Conservation (phyloP, 2,329 filamentous ascomycete species). For the Stagonosporopsis cucurbitacearum region DNA sequence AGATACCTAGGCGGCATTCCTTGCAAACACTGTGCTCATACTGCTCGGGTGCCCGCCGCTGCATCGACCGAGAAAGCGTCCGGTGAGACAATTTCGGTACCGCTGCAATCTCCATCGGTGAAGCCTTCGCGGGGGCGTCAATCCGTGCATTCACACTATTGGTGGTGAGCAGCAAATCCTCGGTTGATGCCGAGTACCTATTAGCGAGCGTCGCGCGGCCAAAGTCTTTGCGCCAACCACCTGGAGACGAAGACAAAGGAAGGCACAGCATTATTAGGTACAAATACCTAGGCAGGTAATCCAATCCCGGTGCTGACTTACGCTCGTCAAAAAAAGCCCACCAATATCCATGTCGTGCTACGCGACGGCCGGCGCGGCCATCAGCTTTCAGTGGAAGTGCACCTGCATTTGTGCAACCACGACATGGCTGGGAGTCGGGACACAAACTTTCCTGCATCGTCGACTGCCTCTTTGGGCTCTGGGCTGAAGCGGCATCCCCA, state of each 20-base stretch:
- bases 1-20: neutral
- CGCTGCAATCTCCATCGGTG: neutral
- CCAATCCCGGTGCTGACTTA: too few relatives aligned
- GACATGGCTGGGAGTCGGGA: constrained; percentile 10
- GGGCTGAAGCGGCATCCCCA: constrained; percentile 14
- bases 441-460: constrained; percentile 26
- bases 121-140: constrained; percentile 1
- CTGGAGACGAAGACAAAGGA: constrained; percentile 15
- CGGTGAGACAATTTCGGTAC: neutral
- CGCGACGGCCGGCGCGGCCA: constrained; percentile 14
- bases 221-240: constrained; percentile 1
- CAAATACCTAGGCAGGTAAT: too few relatives aligned
- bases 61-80: neutral
- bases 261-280: constrained; percentile 14
- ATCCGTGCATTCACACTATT: neutral
- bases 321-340: constrained; percentile 9
- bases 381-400: constrained; percentile 15
- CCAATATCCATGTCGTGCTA: constrained; percentile 9
- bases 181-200: constrained; percentile 13
- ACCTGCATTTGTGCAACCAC: constrained; percentile 34
- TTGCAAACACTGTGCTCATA: neutral
- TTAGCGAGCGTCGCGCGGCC: neutral
- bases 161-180: neutral
- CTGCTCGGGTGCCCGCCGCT: neutral
- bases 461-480: constrained; percentile 18